Percentiles rank a stretch among this genome's conserved stretches.
phyloP scores from a whole-genome alignment of 331 rosid genomes.

The Phaseolus coccineus region DNA sequence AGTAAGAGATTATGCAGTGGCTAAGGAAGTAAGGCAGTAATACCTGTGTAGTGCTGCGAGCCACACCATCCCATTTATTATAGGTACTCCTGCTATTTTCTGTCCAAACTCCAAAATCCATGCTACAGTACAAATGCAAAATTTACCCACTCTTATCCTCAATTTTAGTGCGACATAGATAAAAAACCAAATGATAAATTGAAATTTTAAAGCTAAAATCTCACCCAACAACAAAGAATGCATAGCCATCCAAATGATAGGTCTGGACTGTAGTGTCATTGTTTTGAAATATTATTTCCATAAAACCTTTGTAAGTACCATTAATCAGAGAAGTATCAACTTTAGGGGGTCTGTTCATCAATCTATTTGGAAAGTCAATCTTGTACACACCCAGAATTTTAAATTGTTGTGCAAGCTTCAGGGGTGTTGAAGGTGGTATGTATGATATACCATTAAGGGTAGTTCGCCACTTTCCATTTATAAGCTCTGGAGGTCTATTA shows the following conservation, averaged over 20 bases:
- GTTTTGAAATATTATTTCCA: constrained; percentile 95
- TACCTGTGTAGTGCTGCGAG: constrained; percentile 92
- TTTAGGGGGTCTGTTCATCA: constrained; percentile 82
- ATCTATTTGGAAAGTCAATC: constrained; percentile 83
- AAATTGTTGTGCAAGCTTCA: constrained; percentile 78
- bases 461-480: constrained; percentile 83
- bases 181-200: neutral
- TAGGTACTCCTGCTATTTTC: constrained; percentile 85
- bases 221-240: constrained; percentile 93
- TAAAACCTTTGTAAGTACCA: constrained; percentile 83
- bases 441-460: constrained; percentile 93
- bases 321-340: constrained; percentile 87
- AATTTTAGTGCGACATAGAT: neutral
- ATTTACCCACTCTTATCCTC: constrained; percentile 21
- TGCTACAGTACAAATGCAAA: constrained; percentile 61
- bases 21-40: constrained; percentile 17
- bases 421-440: constrained; percentile 85
- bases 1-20: neutral
- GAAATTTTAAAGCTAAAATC: constrained; percentile 46
- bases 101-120: constrained; percentile 94
- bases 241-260: constrained; percentile 94
- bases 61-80: constrained; percentile 93
- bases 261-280: constrained; percentile 82
- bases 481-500: constrained; percentile 84
- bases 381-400: constrained; percentile 86